Evolutionary conservation across 1,284 basidiomycete genomes (phyloP).

Genomic region (Naganishia sp.): DNA sequence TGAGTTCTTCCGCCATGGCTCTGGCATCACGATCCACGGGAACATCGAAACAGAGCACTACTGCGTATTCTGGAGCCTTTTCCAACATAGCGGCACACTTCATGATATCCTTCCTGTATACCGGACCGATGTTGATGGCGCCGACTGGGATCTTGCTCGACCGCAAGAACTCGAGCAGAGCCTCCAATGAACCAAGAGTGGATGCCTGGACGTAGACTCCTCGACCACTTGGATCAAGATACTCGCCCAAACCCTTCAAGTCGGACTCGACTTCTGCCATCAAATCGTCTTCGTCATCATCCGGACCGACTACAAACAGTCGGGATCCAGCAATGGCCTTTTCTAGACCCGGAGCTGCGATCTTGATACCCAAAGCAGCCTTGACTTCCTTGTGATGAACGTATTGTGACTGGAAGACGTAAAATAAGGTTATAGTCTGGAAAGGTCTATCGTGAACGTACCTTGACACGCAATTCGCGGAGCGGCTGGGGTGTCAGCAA

Average conservation of each 20-base stretch:
- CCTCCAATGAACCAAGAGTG: constrained; percentile 95
- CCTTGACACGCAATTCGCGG: constrained; percentile 94
- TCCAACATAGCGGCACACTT: constrained; percentile 92
- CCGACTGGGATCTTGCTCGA: constrained; percentile 95
- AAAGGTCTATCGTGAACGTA: constrained; percentile 42
- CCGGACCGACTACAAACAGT: constrained; percentile 84
- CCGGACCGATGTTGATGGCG: constrained; percentile 96
- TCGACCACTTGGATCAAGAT: constrained; percentile 89
- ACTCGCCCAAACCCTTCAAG: constrained; percentile 83
- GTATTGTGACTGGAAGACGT: constrained; percentile 73
- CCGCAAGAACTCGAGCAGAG: constrained; percentile 93
- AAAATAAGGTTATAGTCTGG: background rate
- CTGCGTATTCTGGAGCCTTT: constrained; percentile 91
- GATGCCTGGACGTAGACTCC: constrained; percentile 98
- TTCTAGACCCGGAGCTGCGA: constrained; percentile 92
- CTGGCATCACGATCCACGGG: constrained; percentile 84
- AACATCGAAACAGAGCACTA: constrained; percentile 97
- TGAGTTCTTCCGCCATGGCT: constrained; percentile 86
- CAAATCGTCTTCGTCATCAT: constrained; percentile 93
- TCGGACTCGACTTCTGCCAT: constrained; percentile 97
- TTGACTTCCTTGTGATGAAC: constrained; percentile 98
- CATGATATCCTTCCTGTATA: constrained; percentile 95
- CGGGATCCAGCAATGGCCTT: constrained; percentile 99
- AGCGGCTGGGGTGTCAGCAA: constrained; percentile 95
- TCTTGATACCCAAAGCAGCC: constrained; percentile 96